phyloP scores from a whole-genome alignment of 768 basidiomycete genomes.

The Psilocybe azurescens region DNA sequence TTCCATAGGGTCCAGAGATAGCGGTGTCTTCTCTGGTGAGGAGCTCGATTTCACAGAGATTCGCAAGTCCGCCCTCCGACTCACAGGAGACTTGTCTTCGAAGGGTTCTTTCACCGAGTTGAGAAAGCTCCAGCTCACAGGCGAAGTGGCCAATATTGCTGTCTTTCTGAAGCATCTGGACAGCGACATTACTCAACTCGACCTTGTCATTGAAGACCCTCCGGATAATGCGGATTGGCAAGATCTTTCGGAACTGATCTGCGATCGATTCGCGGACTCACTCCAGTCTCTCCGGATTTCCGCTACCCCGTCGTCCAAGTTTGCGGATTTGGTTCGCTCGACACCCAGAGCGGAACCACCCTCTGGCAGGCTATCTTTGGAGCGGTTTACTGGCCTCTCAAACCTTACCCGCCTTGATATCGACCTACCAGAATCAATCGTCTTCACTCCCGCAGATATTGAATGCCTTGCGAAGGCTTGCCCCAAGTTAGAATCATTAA shows the following conservation, averaged over 20 bases:
- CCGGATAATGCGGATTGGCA: conserved; percentile 79
- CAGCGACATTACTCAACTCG: conserved; percentile 67
- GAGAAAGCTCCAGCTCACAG: conserved; percentile 68
- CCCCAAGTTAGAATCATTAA: conserved; percentile 71
- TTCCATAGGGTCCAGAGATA: conserved; percentile 71
- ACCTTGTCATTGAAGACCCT: conserved; percentile 81
- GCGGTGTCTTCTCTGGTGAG: conserved; percentile 79
- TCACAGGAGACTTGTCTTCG: conserved; percentile 64
- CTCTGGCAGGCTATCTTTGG: conserved; percentile 64
- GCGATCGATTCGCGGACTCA: conserved; percentile 62
- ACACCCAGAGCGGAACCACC: conserved; percentile 70
- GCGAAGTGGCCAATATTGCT: conserved; percentile 70
- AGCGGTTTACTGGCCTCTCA: conserved; percentile 58
- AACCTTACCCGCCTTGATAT: conserved; percentile 68
- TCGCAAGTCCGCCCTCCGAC: conserved; percentile 68
- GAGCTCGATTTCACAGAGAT: conserved; percentile 80
- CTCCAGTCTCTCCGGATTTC: conserved; percentile 65
- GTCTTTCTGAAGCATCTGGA: conserved; percentile 75
- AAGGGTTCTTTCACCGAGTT: conserved; percentile 63
- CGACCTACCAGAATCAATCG: conserved; percentile 78
- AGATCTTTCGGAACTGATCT: conserved; percentile 67
- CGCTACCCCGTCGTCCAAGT: conserved; percentile 76
- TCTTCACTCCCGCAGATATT: conserved; percentile 68
- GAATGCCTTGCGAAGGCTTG: conserved; percentile 61
- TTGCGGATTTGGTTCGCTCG: conserved; percentile 81